Evolutionary conservation across 2,329 filamentous ascomycete genomes (phyloP).

Genomic region (Botryotinia globosa): DNA sequence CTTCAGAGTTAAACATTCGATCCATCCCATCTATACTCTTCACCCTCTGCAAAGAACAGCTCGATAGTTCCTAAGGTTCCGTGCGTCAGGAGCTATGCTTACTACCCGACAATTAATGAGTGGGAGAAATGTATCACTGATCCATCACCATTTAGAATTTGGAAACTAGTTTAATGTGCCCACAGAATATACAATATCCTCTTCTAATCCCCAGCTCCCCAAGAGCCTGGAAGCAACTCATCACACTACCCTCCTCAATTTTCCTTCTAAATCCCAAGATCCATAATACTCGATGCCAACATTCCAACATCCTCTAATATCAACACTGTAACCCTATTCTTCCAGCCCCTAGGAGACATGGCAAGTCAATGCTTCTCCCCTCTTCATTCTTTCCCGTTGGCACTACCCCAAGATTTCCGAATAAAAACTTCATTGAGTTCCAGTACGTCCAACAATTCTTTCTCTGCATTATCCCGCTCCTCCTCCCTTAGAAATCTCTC

Average conservation of each 20-base stretch:
- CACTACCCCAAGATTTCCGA: constrained; percentile 60
- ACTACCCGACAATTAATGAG: too few relatives aligned
- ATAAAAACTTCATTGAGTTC: constrained; percentile 64
- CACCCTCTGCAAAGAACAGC: constrained; percentile 56
- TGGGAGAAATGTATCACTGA: too few relatives aligned
- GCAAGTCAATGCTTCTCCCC: constrained; percentile 45
- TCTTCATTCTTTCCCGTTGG: constrained; percentile 46
- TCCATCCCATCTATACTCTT: constrained; percentile 58
- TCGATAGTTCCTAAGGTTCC: too few relatives aligned
- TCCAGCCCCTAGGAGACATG: constrained; percentile 59
- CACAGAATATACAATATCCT: too few relatives aligned
- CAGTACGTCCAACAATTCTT: constrained; percentile 67
- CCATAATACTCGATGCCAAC: constrained; percentile 44
- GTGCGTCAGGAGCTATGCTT: too few relatives aligned
- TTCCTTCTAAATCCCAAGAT: neutral
- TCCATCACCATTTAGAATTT: too few relatives aligned
- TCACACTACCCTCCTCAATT: neutral
- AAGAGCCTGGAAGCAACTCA: constrained; percentile 29
- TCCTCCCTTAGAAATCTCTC: constrained; percentile 30
- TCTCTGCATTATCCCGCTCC: constrained; percentile 42
- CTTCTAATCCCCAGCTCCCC: constrained; percentile 36
- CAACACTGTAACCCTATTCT: constrained; percentile 61
- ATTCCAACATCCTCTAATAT: constrained; percentile 58
- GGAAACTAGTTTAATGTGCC: too few relatives aligned
- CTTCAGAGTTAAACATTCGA: constrained; percentile 51